phyloP scores from a whole-genome alignment of 129 eudicot species.

The Pseudognaphalium luteoalbum region DNA sequence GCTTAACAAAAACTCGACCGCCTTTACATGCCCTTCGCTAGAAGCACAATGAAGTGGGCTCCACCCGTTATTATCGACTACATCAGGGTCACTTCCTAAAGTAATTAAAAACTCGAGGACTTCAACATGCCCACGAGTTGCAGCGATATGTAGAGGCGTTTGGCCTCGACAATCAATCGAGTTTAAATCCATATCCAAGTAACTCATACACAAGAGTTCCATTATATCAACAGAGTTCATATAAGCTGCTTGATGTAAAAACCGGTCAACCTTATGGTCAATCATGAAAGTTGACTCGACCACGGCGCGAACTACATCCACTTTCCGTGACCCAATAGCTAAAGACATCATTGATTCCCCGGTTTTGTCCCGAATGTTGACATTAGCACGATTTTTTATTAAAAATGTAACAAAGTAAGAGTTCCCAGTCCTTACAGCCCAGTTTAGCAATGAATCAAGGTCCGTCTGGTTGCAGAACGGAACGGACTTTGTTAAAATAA shows the following conservation, averaged over 20 bases:
- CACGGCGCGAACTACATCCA: conserved; percentile 41
- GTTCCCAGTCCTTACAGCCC: conserved; percentile 41
- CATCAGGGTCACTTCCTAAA: conserved; percentile 54
- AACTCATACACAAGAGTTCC: conserved; percentile 58
- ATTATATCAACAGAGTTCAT: conserved; percentile 48
- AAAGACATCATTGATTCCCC: conserved; percentile 47
- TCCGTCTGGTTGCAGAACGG: conserved; percentile 33
- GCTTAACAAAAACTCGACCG: conserved; percentile 45
- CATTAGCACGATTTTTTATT: conserved; percentile 49
- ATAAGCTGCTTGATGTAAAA: conserved; percentile 55
- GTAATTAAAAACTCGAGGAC: conserved; percentile 54
- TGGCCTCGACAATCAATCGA: conserved; percentile 43
- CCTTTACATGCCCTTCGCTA: conserved; percentile 44
- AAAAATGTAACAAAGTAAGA: conserved; percentile 34
- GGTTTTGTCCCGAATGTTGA: conserved; percentile 32
- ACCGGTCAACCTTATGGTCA: conserved; percentile 43
- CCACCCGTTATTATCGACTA: conserved; percentile 47
- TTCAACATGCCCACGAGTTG: conserved; percentile 46
- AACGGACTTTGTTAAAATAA: conserved; percentile 44
- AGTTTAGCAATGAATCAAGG: conserved; percentile 42
- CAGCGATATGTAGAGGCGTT: conserved; percentile 63
- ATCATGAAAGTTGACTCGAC: conserved; percentile 48
- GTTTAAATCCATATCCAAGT: conserved; percentile 55
- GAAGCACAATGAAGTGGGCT: conserved; percentile 62
- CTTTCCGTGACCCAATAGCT: conserved; percentile 48